Evolutionary conservation across 1,284 basidiomycete genomes (phyloP).

Genomic region (Cryptococcus sp.): DNA sequence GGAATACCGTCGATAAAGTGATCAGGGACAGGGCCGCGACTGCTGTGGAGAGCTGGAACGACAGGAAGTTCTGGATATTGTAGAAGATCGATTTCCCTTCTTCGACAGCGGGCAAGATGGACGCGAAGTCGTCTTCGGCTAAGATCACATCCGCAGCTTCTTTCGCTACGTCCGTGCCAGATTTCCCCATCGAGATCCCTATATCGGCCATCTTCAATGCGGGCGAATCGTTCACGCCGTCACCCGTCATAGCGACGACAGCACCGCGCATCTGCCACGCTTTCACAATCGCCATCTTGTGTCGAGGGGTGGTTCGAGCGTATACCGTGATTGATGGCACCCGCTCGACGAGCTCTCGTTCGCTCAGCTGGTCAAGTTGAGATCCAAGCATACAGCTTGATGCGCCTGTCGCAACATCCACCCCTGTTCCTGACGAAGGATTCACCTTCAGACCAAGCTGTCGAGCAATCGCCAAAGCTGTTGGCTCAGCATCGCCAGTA

Average conservation of each 20-base stretch:
- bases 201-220: constrained; percentile 98
- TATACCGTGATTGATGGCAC: constrained; percentile 84
- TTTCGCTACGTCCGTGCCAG: constrained; percentile 96
- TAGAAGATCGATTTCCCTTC: constrained; percentile 99
- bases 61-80: constrained; percentile 97
- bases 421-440: constrained; percentile 17
- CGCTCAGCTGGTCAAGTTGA: constrained; percentile 80
- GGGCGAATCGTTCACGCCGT: constrained; percentile 97
- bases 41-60: constrained; percentile 95
- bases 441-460: constrained; percentile 72
- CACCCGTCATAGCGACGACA: constrained; percentile 96
- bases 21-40: constrained; percentile 93
- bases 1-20: constrained; percentile 86
- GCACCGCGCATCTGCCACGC: constrained; percentile 85
- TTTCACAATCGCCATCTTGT: constrained; percentile 96
- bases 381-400: constrained; percentile 75
- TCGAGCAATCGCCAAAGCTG: constrained; percentile 83
- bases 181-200: constrained; percentile 94
- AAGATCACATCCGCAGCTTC: constrained; percentile 97
- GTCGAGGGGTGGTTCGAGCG: constrained; percentile 90
- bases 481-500: constrained; percentile 91
- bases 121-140: constrained; percentile 96
- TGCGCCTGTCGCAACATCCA: constrained; percentile 7
- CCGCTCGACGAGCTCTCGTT: constrained; percentile 76
- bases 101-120: constrained; percentile 90